Percentiles rank a stretch among this genome's conserved stretches.
Conservation (phyloP, 805 yeast genomes). For the Zygosaccharomyces lentus region DNA sequence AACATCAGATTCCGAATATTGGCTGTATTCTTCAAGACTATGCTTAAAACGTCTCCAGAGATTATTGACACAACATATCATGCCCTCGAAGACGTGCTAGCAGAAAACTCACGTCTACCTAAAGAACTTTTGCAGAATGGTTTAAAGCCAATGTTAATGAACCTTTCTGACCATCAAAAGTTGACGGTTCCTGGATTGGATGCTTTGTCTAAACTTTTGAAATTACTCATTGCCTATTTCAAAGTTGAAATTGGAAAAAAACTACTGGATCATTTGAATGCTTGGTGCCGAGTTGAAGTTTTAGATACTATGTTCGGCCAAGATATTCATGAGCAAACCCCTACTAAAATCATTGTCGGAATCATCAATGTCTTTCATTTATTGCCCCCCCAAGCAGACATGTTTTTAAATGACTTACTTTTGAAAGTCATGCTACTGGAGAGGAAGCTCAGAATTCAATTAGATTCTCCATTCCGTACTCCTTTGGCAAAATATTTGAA, state of each 20-base stretch:
- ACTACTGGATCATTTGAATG: conserved; percentile 85
- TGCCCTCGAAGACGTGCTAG: conserved; percentile 77
- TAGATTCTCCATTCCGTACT: conserved; percentile 82
- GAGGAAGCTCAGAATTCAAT: conserved; percentile 75
- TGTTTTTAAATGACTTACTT: conserved; percentile 84
- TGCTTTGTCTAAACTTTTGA: conserved; percentile 82
- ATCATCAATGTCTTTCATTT: conserved; percentile 87
- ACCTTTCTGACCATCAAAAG: conserved; percentile 87
- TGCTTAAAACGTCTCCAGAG: conserved; percentile 77
- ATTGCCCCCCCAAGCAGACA: conserved; percentile 86
- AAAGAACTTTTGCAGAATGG: conserved; percentile 95
- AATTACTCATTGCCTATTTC: conserved; percentile 84
- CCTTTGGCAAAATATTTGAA: conserved; percentile 85
- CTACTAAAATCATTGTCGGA: conserved; percentile 83
- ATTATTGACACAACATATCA: conserved; percentile 91
- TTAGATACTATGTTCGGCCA: conserved; percentile 72
- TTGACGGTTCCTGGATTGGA: conserved; percentile 85
- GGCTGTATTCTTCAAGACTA: conserved; percentile 91
- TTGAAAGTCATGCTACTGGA: conserved; percentile 74
- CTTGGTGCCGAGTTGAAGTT: conserved; percentile 87
- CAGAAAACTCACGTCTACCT: conserved; percentile 84
- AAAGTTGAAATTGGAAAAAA: conserved; percentile 96
- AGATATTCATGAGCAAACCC: conserved; percentile 73
- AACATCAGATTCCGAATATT: conserved; percentile 79
- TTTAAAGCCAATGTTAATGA: conserved; percentile 90